Evolutionary conservation across 2,329 filamentous ascomycete species (phyloP).

Genomic region (Raffaelea arxii): DNA sequence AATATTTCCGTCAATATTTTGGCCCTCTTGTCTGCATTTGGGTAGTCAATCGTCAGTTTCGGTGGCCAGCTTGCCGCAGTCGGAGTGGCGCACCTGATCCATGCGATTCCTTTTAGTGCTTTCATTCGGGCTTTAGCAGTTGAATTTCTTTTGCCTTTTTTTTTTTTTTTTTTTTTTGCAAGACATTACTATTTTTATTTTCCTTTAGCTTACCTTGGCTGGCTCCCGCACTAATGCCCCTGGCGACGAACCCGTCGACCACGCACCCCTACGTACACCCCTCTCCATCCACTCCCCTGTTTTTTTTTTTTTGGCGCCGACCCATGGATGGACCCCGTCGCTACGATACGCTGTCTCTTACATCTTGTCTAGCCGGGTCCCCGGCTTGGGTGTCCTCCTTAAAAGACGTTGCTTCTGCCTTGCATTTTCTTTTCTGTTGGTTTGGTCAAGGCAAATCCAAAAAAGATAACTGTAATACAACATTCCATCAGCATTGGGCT

Average conservation of each 20-base stretch:
- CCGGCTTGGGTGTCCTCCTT: not conserved
- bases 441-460: not conserved
- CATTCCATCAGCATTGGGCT: too few relatives aligned
- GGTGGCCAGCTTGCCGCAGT: not conserved
- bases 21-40: not conserved
- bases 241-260: not conserved
- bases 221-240: not conserved
- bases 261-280: not conserved
- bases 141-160: not conserved
- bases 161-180: not conserved
- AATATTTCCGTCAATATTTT: not conserved
- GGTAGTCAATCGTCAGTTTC: not conserved
- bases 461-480: not conserved
- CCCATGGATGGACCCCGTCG: too few relatives aligned
- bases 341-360: too few relatives aligned
- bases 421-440: not conserved
- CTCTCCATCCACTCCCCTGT: not conserved
- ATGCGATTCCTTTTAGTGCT: too few relatives aligned
- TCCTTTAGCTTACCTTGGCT: too few relatives aligned
- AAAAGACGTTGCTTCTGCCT: not conserved
- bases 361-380: not conserved
- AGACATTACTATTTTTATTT: too few relatives aligned
- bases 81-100: too few relatives aligned
- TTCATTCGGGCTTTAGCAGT: not conserved
- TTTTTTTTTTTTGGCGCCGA: not conserved